Evolutionary conservation across 148 eudicot genomes (phyloP), one percentile per base, ranked within the genome.

Genomic region (Cornus kousa): DNA sequence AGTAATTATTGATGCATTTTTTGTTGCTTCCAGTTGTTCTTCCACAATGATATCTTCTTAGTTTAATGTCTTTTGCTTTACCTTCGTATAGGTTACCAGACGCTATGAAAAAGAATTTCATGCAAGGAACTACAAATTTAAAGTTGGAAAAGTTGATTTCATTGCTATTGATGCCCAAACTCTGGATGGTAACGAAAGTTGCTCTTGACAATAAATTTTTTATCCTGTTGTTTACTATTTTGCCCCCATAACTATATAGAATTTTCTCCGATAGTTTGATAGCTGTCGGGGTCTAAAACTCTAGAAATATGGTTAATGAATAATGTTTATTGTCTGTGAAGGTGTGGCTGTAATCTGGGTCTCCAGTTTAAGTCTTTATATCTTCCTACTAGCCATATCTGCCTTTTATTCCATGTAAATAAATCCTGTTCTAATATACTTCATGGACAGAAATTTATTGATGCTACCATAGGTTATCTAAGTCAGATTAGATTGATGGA

Each of bases 131-230:
- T 83, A 87, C 70, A 77, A 62, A 67, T 91, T 93, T 70, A 91
- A 82, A 16, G 70, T 88, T 74, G 98, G 99, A 79, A 87, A 87
- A 73, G 91, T 95, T 66, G 93, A 93, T 79, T 95, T 95, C 86
- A 83, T 95, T 85, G 90, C 89, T 14, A 77, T 95, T 80, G 99
- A 95, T 90, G 87, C 97, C 64, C 99, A 95, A 86, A 82, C 90
- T 33, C 48, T 95, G 79, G 99, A 95, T 86, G 99, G 98, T 93
- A 88, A 83, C 32, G 71, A 28, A 48, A 43, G 22, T 71, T 28
- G 17, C 48, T 43, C 7, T 12, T 72, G 24, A 40, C 22, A 10
- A 32, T 68, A 10, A 39, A 28, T 31, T 48, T 39, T 43, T 67
- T 39, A 64, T 16, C 68, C n/a, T 74, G 17, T 43, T n/a, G 6